Conservation (phyloP, 352 stramenopile genomes). For the Thraustochytrium striatum region DNA sequence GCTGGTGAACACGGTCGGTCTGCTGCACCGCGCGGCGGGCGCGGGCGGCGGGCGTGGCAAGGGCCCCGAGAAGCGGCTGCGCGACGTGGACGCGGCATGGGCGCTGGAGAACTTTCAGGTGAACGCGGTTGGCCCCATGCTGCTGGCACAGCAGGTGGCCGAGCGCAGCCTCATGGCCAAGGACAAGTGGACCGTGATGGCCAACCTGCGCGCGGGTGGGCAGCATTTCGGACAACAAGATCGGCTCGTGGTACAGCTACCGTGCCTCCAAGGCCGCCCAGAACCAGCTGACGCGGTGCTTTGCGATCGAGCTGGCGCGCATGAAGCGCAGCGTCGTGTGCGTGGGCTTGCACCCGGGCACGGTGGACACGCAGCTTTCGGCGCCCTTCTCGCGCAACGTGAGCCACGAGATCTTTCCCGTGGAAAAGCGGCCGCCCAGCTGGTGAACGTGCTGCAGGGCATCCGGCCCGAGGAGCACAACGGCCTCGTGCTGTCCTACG, state of each 20-base stretch:
- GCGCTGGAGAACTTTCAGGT: slow-evolving; percentile 57
- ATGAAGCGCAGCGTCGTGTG: slow-evolving; percentile 58
- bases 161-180: slow-evolving; percentile 51
- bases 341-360: slow-evolving; percentile 71
- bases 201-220: slow-evolving; percentile 70
- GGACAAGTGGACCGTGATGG: slow-evolving; percentile 57
- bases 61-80: slow-evolving; percentile 11
- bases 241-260: slow-evolving; percentile 77
- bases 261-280: slow-evolving; percentile 69
- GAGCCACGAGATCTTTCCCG: slow-evolving; percentile 30
- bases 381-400: slow-evolving; percentile 60
- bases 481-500: slow-evolving; percentile 8
- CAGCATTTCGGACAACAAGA: slow-evolving; percentile 69
- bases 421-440: slow-evolving; percentile 17
- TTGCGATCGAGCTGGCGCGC: slow-evolving; percentile 62
- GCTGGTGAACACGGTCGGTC: slow-evolving; percentile 18
- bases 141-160: slow-evolving; percentile 57
- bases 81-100: slow-evolving; percentile 26
- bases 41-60: no score
- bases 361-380: slow-evolving; percentile 70
- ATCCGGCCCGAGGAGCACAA: neutral
- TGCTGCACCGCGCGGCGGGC: neutral
- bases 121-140: slow-evolving; percentile 67
- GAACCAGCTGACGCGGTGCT: slow-evolving; percentile 67
- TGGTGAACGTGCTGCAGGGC: neutral